A percentile compares a stretch with the other conserved stretches of the same genome.
Evolutionary conservation across 169 alveolate genomes (phyloP).

Genomic region (Plasmodium fragile): DNA sequence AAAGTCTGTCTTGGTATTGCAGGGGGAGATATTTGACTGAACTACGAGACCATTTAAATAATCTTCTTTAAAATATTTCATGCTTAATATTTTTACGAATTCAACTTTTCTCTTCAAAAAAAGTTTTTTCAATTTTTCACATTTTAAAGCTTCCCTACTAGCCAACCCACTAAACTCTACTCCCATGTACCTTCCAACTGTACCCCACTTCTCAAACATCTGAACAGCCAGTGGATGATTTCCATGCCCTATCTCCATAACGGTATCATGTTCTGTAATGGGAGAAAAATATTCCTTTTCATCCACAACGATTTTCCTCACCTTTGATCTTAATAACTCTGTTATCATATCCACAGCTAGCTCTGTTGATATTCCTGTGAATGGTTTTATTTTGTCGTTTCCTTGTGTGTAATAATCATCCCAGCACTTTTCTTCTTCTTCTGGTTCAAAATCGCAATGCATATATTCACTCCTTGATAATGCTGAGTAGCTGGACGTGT

Average conservation of each 20-base stretch:
- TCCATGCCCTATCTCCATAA: slow-evolving; percentile 87
- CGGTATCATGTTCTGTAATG: slow-evolving; percentile 61
- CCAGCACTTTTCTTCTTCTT: slow-evolving; percentile 75
- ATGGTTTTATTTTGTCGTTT: slow-evolving; percentile 31
- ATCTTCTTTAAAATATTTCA: slow-evolving; percentile 55
- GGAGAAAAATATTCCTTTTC: slow-evolving; percentile 56
- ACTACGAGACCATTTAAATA: slow-evolving; percentile 34
- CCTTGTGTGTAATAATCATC: slow-evolving; percentile 68
- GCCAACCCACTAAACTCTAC: slow-evolving; percentile 81
- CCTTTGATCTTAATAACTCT: slow-evolving; percentile 13
- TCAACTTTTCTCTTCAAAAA: slow-evolving; percentile 60
- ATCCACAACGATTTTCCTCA: slow-evolving; percentile 26
- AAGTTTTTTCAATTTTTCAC: slow-evolving; percentile 39
- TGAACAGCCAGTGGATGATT: slow-evolving; percentile 85
- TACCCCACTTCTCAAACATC: slow-evolving; percentile 72
- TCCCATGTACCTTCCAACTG: slow-evolving; percentile 63
- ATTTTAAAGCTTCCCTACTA: slow-evolving; percentile 76
- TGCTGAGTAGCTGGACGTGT: not conserved
- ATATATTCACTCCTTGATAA: not conserved
- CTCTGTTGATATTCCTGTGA: slow-evolving; percentile 63
- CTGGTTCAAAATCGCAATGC: slow-evolving; percentile 47
- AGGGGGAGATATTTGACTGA: slow-evolving; percentile 43
- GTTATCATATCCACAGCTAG: slow-evolving; percentile 68
- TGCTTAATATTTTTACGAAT: slow-evolving; percentile 42
- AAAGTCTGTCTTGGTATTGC: slow-evolving; percentile 38